A percentile compares a stretch with the other conserved stretches of the same genome.
These are phyloP conservation scores for Opeltia flavorubescens DNA, from an alignment of 495 filamentous ascomycete species.

Conservation along the genomic window DNA sequence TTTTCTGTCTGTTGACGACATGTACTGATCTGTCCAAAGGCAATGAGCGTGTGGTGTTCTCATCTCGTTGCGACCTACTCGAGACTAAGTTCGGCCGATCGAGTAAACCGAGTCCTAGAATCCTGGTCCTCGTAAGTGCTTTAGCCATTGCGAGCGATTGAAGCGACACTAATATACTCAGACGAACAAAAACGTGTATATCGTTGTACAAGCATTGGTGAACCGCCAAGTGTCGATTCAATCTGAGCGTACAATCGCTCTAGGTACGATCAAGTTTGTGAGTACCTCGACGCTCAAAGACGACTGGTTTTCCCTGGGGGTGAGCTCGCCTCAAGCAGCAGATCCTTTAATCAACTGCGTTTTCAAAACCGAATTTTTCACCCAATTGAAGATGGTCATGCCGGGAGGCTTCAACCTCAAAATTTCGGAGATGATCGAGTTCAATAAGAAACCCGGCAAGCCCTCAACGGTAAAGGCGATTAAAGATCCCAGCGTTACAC, in stretches of 20 bases:
- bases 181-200: conserved; percentile 74
- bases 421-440: conserved; percentile 77
- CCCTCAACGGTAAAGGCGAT: conserved; percentile 70
- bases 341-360: conserved; percentile 86
- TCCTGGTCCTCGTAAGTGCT: conserved; percentile 53
- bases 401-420: conserved; percentile 69
- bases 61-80: conserved; percentile 75
- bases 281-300: conserved; percentile 68
- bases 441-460: conserved; percentile 97
- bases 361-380: conserved; percentile 96
- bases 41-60: conserved; percentile 70
- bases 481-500: conserved; percentile 61
- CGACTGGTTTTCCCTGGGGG: conserved; percentile 90
- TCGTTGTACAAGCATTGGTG: conserved; percentile 70
- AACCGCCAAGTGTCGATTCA: conserved; percentile 70
- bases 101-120: conserved; percentile 79
- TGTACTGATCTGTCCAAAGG: conserved; percentile 17
- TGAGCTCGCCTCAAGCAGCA: conserved; percentile 76
- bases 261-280: conserved; percentile 79
- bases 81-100: conserved; percentile 91
- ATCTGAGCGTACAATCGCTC: conserved; percentile 63
- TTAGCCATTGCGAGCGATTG: neutral
- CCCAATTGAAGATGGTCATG: conserved; percentile 62
- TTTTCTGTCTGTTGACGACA: neutral
- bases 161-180: conserved; percentile 8